A percentile compares a stretch with the other conserved stretches of the same genome.
These are phyloP conservation scores for Pseudogymnoascus sp. DNA, from an alignment of 2,329 filamentous ascomycete species.

Conservation along the genomic window DNA sequence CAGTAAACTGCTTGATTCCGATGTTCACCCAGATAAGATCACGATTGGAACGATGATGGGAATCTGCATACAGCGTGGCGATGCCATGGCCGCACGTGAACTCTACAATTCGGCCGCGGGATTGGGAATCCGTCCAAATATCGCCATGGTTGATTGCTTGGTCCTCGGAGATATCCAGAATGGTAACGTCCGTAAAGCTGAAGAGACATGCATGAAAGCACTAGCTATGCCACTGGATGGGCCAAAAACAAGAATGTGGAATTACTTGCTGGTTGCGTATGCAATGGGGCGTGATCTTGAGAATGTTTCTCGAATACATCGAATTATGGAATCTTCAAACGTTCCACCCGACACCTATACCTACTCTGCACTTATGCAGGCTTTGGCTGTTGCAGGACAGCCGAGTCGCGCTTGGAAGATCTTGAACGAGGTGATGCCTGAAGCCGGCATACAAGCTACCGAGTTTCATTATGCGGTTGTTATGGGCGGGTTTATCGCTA, in stretches of 20 bases:
- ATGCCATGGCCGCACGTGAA: slow-evolving; percentile 58
- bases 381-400: slow-evolving; percentile 41
- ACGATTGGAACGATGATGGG: slow-evolving; percentile 69
- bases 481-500: slow-evolving; percentile 38
- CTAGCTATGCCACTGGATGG: slow-evolving; percentile 42
- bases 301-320: slow-evolving; percentile 44
- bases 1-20: slow-evolving; percentile 43
- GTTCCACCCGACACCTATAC: slow-evolving; percentile 47
- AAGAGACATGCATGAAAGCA: slow-evolving; percentile 49
- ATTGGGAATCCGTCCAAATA: slow-evolving; percentile 40
- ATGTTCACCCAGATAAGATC: slow-evolving; percentile 46
- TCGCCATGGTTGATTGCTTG: slow-evolving; percentile 53
- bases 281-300: slow-evolving; percentile 53
- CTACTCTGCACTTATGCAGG: slow-evolving; percentile 53
- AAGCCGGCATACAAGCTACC: slow-evolving; percentile 34
- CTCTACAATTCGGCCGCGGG: slow-evolving; percentile 55
- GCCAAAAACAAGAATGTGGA: slow-evolving; percentile 62
- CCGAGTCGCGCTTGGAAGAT: slow-evolving; percentile 48
- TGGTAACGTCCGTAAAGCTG: slow-evolving; percentile 44
- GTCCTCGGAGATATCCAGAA: slow-evolving; percentile 60
- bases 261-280: slow-evolving; percentile 62
- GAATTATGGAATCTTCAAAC: slow-evolving; percentile 42
- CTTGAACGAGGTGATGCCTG: slow-evolving; percentile 39
- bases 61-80: slow-evolving; percentile 61
- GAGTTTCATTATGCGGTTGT: slow-evolving; percentile 45